Percentiles rank a stretch among this genome's conserved stretches.
phyloP scores from a whole-genome alignment of 2,329 filamentous ascomycete species.

The Aspergillus ochraceus region DNA sequence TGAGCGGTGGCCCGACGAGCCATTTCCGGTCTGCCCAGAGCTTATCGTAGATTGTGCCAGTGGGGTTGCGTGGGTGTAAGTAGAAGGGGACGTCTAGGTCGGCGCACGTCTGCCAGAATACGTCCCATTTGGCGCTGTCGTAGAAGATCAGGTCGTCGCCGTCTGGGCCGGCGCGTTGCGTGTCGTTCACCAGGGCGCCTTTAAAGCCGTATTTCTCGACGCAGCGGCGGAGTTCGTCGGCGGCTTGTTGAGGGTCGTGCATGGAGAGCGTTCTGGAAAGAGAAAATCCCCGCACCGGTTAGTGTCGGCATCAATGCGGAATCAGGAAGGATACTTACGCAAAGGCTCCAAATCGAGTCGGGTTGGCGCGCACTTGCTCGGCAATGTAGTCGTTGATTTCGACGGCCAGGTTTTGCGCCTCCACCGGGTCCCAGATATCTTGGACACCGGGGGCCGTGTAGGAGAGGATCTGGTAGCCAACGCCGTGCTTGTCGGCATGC shows the following conservation, averaged over 20 bases:
- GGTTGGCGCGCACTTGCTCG: conserved; percentile 41
- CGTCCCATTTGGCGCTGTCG: conserved; percentile 57
- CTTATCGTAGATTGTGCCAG: conserved; percentile 57
- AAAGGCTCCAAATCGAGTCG: conserved; percentile 48
- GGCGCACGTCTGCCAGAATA: conserved; percentile 60
- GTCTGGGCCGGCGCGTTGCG: conserved; percentile 58
- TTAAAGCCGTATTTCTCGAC: conserved; percentile 62
- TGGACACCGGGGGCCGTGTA: conserved; percentile 52
- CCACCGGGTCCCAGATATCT: conserved; percentile 46
- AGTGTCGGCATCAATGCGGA: neutral
- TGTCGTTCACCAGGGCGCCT: conserved; percentile 63
- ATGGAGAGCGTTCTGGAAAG: conserved; percentile 35
- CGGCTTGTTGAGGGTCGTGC: conserved; percentile 43
- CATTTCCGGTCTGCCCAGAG: conserved; percentile 60
- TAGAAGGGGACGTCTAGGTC: conserved; percentile 66
- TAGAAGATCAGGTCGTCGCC: conserved; percentile 66
- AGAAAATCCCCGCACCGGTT: too few species aligned
- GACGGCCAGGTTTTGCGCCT: conserved; percentile 45
- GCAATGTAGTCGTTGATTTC: conserved; percentile 52
- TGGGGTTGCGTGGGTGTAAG: conserved; percentile 61
- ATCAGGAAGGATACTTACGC: conserved; percentile 26
- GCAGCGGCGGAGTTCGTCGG: conserved; percentile 44
- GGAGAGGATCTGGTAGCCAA: conserved; percentile 50
- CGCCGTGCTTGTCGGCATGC: conserved; percentile 46
- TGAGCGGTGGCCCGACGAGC: conserved; percentile 60